Evolutionary conservation across 495 filamentous ascomycete species (phyloP), one percentile per base, ranked within the genome.

Genomic region (Penicillium lagena): DNA sequence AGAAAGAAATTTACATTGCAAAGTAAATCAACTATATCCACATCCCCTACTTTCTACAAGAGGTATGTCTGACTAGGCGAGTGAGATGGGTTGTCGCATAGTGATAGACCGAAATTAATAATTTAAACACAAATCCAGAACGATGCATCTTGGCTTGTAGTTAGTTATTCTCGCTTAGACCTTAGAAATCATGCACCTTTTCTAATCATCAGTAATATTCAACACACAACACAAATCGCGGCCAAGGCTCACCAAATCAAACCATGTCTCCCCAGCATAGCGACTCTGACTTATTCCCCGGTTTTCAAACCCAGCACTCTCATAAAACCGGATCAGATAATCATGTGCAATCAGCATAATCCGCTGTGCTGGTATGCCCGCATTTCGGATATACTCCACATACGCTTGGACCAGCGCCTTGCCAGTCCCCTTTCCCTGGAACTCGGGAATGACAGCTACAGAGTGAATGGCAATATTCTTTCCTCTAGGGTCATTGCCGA

Each of bases 291-390:
- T 58, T 2, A 12, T 7, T 36, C 54, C 54, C 11, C 9, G 29
- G 10, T 55, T 52, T 43, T 48, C 40, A 35, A 60, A 58, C 11
- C 57, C 54, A 12, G 29, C 41, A 38, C 50, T 45, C 33, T 54
- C 57, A 52, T n/a, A 60, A 42, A 60, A 60, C 9, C 34, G 22
- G 11, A 60, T 37, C 45, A 58, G 45, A 33, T 60, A 46, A 28
- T 55, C 54, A 50, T 58, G 57, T 9, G 47, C 50, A 43, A 60
- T 49, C 12, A 58, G 39, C 12, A 54, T 31, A n/a, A 50, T 29
- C 8, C 39, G 36, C 11, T 43, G 44, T 9, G 38, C 45, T 9
- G 9, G 15, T 9, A 42, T 13, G 1, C n/a, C 28, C 0, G 15
- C 29, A 17, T 14, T 41, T n/a, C 17, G 39, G 12, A 58, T 42